Base-by-base conservation (phyloP, 2,329 filamentous ascomycete genomes). In the Nakataea oryzae region DNA sequence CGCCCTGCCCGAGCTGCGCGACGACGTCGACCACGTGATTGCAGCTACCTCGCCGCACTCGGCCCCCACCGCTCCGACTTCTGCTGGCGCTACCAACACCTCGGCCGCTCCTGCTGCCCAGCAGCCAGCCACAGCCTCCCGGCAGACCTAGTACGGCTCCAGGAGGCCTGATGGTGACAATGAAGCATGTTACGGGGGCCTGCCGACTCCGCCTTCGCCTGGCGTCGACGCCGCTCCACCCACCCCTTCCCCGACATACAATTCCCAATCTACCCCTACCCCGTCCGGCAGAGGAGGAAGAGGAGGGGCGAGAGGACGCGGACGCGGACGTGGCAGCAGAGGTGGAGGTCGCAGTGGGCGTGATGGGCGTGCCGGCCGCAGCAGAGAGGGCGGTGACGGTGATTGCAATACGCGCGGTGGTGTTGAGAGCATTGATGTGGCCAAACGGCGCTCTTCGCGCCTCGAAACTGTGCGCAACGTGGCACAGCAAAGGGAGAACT, bases 1-100 rank as follows among this genome's bases (percentile, higher is more conserved):
- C 54, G 82, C 83, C 24, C 79, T 86, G 78, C 85, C 85, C 8
- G 85, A 87, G 79, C 69, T 86, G 66, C 69, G 74, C 34, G 78
- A 74, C 2, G 84, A 87, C 64, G 79, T 85, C 17, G 75, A 74
- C 12, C 70, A 72, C 50, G 80, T 86, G 11, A 66, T 86, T 8
- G 76, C 74, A 64, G 77, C 74, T 3, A 83, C 81, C 4, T 54
- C 60, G 3, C 61, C 57, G 12, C 54, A 24, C 54, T 17, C 12
- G 13, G 26, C 27, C 6, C 32, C 56, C n/a, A 58, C 64, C 13
- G 59, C 57, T 4, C 59, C 63, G 24, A 58, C 62, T 4, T 60
- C 65, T 28, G 61, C 64, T 12, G 59, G 56, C 12, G 41, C 58
- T 55, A 60, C 55, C 7, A 59, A 55, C 4, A 61, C 34, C 27